These are phyloP conservation scores for Pseudogymnoascus sp. DNA, from an alignment of 2,329 filamentous ascomycete genomes.

Conservation along the genomic window DNA sequence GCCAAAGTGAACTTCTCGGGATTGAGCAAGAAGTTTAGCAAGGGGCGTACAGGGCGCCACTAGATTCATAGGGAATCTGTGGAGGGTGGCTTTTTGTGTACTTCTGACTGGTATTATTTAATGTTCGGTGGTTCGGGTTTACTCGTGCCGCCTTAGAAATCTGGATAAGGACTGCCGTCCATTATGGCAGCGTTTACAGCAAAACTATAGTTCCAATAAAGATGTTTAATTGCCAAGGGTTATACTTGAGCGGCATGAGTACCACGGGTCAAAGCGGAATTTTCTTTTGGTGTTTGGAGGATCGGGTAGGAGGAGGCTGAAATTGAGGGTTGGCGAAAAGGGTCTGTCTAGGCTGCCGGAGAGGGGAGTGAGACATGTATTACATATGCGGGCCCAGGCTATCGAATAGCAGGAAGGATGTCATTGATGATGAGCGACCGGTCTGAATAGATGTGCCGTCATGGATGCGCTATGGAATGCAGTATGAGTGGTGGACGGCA, in stretches of 20 bases:
- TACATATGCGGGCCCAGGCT: not conserved
- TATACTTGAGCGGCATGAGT: too few relatives aligned
- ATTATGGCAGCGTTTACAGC: too few relatives aligned
- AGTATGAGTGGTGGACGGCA: not conserved
- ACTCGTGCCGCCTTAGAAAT: too few relatives aligned
- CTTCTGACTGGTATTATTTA: not conserved
- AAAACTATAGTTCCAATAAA: too few relatives aligned
- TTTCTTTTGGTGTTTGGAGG: not conserved
- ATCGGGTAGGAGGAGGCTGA: not conserved
- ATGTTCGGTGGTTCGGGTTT: not conserved
- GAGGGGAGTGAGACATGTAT: slow-evolving; percentile 8
- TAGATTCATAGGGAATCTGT: not conserved
- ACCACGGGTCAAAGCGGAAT: not conserved
- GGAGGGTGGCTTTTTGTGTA: not conserved
- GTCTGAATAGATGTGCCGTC: slow-evolving; percentile 2
- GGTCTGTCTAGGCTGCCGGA: slow-evolving; percentile 2
- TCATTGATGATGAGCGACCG: slow-evolving; percentile 6
- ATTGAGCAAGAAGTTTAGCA: slow-evolving; percentile 5
- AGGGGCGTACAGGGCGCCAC: not conserved
- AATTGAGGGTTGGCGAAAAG: not conserved
- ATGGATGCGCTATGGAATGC: slow-evolving; percentile 1
- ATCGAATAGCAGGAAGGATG: not conserved
- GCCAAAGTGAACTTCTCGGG: slow-evolving; percentile 1
- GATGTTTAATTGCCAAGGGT: too few relatives aligned
- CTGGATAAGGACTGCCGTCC: too few relatives aligned